Base-by-base conservation (phyloP, 2,329 filamentous ascomycete genomes). In the Fusarium redolens region DNA sequence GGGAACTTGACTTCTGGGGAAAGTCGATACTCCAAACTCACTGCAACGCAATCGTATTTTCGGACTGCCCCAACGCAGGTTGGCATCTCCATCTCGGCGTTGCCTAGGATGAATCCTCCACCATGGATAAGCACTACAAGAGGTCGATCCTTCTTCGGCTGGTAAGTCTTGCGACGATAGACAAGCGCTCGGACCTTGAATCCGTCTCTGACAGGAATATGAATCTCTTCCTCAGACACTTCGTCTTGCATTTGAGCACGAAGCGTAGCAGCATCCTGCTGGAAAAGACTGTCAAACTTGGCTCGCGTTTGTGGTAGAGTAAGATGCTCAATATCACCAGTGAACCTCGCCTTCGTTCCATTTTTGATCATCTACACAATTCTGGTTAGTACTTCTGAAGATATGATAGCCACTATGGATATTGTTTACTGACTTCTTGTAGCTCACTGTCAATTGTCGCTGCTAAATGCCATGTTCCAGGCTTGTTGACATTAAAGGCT, bases 351-450 rank as follows among this genome's bases (percentile, higher is more conserved):
- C 30, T n/a, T 57, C 4, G 10, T 3, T 13, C 40, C 40, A 10
- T 35, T 47, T 1, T 35, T 15, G 0, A 57, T n/a, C 30, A 57
- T 57, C 54, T 57, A 2, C 1, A 22, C 1, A 47, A 25, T 25
- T 17, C 7, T 17, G 0, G 30, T 33, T 17, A 35, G 7, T 25
- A 1, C 0, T 13, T 11, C 2, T 15, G 0, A 11, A 13, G 0
- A 11, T 15, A 25, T 7, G 1, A 30, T 7, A 11, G 9, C 9
- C 1, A 18, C 4, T 3, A 17, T 2, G 4, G 1, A 11, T 3
- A 25, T 1, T 4, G 0, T 6, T 25, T 5, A 20, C 52, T 57
- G 12, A 57, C 54, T 1, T 28, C 0, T 35, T 35, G 54, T 17
- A 57, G 1, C 7, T 57, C 54, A 14, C 12, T 17, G 22, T 57